Conservation (phyloP, 2,329 filamentous ascomycete genomes). For the Aspergillus neoniger region DNA sequence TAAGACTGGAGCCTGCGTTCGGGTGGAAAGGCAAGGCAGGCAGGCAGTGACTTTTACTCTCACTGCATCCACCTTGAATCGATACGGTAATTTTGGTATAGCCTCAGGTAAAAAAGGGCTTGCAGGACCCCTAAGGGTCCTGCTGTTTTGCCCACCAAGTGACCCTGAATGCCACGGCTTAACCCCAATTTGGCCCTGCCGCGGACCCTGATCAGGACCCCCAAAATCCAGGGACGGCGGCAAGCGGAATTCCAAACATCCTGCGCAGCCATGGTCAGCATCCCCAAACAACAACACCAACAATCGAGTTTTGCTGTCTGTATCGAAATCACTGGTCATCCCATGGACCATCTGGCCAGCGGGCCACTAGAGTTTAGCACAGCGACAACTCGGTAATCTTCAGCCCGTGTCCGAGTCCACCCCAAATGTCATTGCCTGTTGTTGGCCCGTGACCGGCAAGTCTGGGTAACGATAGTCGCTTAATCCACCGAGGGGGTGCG, state of each 20-base stretch:
- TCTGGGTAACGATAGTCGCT: slow-evolving; percentile 7
- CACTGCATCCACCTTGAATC: background rate
- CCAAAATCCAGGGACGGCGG: slow-evolving; percentile 4
- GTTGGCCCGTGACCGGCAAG: slow-evolving; percentile 8
- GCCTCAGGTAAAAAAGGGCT: background rate
- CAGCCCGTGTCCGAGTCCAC: slow-evolving; percentile 14
- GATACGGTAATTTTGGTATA: slow-evolving; percentile 1
- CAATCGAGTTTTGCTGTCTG: background rate
- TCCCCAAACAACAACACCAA: background rate
- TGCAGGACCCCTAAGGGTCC: slow-evolving; percentile 7
- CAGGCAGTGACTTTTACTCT: background rate
- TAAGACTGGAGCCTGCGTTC: background rate
- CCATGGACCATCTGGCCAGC: background rate
- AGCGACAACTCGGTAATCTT: slow-evolving; percentile 2
- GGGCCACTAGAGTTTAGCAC: slow-evolving; percentile 1
- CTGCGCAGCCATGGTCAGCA: background rate
- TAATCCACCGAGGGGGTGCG: background rate
- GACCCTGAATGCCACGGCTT: slow-evolving; percentile 4
- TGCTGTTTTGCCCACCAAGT: background rate
- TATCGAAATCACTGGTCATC: background rate
- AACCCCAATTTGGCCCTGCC: slow-evolving; percentile 1
- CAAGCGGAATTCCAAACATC: background rate
- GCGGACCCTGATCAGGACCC: slow-evolving; percentile 3
- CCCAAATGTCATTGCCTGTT: slow-evolving; percentile 9
- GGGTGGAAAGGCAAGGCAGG: background rate